phyloP scores from a whole-genome alignment of 441 rosid genomes.

The Hura crepitans region DNA sequence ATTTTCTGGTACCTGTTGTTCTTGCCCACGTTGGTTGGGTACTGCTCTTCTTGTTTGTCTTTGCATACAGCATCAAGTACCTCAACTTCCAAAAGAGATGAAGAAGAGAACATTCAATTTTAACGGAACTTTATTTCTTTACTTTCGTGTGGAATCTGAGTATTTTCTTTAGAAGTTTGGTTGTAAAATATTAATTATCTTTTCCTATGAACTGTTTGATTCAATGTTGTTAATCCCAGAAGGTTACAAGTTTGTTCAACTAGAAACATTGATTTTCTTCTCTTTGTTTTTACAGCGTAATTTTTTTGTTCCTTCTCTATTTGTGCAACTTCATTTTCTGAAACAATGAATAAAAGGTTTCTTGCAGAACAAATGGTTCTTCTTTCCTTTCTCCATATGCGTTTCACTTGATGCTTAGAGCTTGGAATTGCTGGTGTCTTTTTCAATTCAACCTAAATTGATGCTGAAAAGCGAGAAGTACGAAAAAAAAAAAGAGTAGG shows the following conservation, averaged over 20 bases:
- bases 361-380: too few relatives aligned
- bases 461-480: too few relatives aligned
- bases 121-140: not conserved
- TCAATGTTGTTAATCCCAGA: not conserved
- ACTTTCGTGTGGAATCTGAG: not conserved
- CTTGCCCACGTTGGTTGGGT: constrained; percentile 49
- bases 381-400: too few relatives aligned
- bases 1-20: constrained; percentile 40
- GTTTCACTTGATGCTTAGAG: too few relatives aligned
- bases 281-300: not conserved
- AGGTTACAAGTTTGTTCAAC: too few relatives aligned
- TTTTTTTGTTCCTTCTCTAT: too few relatives aligned
- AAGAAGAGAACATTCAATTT: constrained; percentile 25
- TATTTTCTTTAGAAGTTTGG: not conserved
- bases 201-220: not conserved
- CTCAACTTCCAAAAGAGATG: constrained; percentile 65
- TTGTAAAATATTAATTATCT: not conserved
- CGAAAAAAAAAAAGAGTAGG: too few relatives aligned
- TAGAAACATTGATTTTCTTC: not conserved
- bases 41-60: constrained; percentile 45
- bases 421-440: too few relatives aligned
- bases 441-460: too few relatives aligned
- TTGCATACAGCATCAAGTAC: constrained; percentile 56
- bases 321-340: too few relatives aligned
- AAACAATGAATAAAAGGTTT: too few relatives aligned